Evolutionary conservation across 257 asterid genomes (phyloP).

Genomic region (Nicotiana tabacum): DNA sequence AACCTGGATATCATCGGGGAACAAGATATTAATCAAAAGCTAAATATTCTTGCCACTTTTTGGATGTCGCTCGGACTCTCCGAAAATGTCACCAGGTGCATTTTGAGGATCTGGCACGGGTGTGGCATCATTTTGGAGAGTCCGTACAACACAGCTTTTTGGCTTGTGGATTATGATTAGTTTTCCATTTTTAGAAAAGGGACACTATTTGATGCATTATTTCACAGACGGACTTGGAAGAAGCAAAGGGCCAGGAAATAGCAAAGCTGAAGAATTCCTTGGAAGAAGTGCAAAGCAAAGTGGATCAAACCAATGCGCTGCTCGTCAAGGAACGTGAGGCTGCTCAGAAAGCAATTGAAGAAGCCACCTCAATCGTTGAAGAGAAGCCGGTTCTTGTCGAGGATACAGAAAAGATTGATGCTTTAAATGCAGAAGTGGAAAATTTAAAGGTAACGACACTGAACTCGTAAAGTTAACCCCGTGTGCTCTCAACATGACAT

Average conservation of each 20-base stretch:
- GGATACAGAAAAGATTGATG: constrained; percentile 80
- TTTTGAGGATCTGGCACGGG: too few relatives aligned
- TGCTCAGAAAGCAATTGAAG: constrained; percentile 87
- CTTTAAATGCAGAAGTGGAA: constrained; percentile 67
- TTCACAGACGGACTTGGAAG: constrained; percentile 85
- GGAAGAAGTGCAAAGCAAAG: constrained; percentile 67
- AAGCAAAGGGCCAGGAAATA: constrained; percentile 68
- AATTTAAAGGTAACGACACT: constrained; percentile 53
- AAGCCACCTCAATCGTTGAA: constrained; percentile 61
- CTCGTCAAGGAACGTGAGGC: constrained; percentile 78
- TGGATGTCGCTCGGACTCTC: too few relatives aligned
- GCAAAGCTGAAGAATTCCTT: constrained; percentile 64
- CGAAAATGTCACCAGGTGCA: too few relatives aligned
- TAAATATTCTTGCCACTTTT: neutral
- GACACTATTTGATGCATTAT: neutral
- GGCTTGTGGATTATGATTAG: neutral
- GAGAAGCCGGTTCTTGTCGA: constrained; percentile 77
- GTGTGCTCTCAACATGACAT: constrained; percentile 2
- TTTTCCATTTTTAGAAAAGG: neutral
- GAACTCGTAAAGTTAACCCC: constrained; percentile 9
- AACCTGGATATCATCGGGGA: constrained; percentile 2
- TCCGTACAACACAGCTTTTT: too few relatives aligned
- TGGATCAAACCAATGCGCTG: constrained; percentile 67
- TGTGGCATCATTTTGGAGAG: too few relatives aligned
- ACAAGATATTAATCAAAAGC: neutral